Evolutionary conservation across 371 early-diverging fungal genomes (phyloP), one percentile per base, ranked within the genome.

Genomic region (Parasitella parasitica): DNA sequence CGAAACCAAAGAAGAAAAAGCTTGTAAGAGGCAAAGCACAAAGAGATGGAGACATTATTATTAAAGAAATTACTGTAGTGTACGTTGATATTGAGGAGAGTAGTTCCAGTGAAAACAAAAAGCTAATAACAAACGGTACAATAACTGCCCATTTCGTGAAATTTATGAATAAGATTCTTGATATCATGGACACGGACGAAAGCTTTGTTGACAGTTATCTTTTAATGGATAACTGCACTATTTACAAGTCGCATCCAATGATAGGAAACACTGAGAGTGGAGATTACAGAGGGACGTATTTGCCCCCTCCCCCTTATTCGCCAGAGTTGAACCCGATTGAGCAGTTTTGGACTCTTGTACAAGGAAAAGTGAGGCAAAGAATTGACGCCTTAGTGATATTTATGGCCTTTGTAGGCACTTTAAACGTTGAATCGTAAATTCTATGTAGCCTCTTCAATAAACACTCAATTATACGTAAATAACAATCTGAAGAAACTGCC

Each of bases 391-490:
- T 52, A 30, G 63, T 34, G 41, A 63, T 32, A 24, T 63, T 43
- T 13, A 51, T 28, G 51, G 34, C 13, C 49, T 63, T 39, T 56
- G 20, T 52, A 56, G 41, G 6, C 63, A 63, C 35, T 63, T 57
- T 46, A 63, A 63, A 38, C 53, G 57, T 35, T 39, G 57, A 22
- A 53, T 60, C 49, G 48, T 56, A 53, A 48, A 32, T 38, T 34
- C 22, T 18, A 59, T 39, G 26, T 59, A 59, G 36, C 61, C 27
- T 12, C 56, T 55, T 62, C 49, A 62, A 62, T 61, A 54, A 61
- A 61, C 61, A 61, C 54, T 62, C 61, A 54, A 4, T 54, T 61
- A 24, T 54, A 61, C 61, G 37, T 46, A 61, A 46, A 61, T 54
- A 54, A 61, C 54, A 61, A 61, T 54, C 35, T 54, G 41, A 54